Percentiles rank a stretch among this genome's conserved stretches.
Evolutionary conservation across 192 early-diverging fungal species (phyloP).

Genomic region (Podila minutissima): DNA sequence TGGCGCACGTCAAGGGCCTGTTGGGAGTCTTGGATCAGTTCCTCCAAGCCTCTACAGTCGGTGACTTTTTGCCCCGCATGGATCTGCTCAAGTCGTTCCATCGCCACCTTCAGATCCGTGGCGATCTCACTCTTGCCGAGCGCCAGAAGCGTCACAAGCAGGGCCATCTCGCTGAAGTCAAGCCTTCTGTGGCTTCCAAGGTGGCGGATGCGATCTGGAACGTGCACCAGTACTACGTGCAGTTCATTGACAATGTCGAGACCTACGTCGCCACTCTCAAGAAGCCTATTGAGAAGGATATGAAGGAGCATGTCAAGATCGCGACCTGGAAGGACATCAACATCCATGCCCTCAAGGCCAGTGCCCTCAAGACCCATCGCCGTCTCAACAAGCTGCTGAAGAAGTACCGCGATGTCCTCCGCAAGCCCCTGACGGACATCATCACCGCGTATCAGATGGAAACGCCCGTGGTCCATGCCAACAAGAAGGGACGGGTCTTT

Average conservation of each 20-base stretch:
- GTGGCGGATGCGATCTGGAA: constrained; percentile 73
- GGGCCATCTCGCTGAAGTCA: constrained; percentile 27
- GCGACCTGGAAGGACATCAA: constrained; percentile 98
- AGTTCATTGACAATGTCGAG: constrained; percentile 70
- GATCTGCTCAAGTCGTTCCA: constrained; percentile 74
- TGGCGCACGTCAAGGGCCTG: constrained; percentile 56
- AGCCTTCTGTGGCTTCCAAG: constrained; percentile 33
- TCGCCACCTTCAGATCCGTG: constrained; percentile 58
- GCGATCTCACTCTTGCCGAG: constrained; percentile 33
- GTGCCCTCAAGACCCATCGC: constrained; percentile 90
- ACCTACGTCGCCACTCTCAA: constrained; percentile 65
- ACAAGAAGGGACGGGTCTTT: constrained; percentile 51
- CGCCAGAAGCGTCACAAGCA: constrained; percentile 43
- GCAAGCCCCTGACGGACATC: constrained; percentile 76
- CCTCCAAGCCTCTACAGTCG: constrained; percentile 76
- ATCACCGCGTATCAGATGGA: constrained; percentile 63
- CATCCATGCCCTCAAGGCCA: constrained; percentile 88
- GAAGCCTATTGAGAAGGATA: constrained; percentile 86
- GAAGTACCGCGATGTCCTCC: constrained; percentile 82
- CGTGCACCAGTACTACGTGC: constrained; percentile 82
- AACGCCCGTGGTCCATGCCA: constrained; percentile 36
- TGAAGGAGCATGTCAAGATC: constrained; percentile 94
- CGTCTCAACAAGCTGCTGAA: constrained; percentile 92
- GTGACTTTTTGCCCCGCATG: constrained; percentile 83
- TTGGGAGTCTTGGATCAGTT: constrained; percentile 85